These are phyloP conservation scores for Zelopaecilomyces penicillatus DNA, from an alignment of 2,329 filamentous ascomycete genomes.

Conservation along the genomic window DNA sequence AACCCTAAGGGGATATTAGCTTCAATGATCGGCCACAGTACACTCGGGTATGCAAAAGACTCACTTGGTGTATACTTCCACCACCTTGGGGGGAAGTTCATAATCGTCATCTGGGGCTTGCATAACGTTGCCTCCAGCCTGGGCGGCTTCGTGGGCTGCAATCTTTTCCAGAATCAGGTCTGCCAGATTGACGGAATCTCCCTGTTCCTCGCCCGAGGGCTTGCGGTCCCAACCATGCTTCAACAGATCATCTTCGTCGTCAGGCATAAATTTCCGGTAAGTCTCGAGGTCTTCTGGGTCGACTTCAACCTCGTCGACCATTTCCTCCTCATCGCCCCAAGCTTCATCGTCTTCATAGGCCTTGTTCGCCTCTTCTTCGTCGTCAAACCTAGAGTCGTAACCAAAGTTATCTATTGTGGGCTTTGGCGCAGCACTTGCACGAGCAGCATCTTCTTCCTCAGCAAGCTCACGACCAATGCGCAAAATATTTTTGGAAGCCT, in stretches of 20 bases:
- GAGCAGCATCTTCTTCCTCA: constrained; percentile 58
- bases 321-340: constrained; percentile 73
- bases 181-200: constrained; percentile 67
- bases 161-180: constrained; percentile 94
- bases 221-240: constrained; percentile 52
- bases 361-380: constrained; percentile 39
- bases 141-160: constrained; percentile 73
- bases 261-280: constrained; percentile 83
- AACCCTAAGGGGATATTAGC: constrained; percentile 44
- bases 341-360: constrained; percentile 49
- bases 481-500: constrained; percentile 80
- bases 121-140: constrained; percentile 33
- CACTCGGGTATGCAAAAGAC: constrained; percentile 12
- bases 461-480: constrained; percentile 81
- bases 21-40: neutral
- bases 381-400: constrained; percentile 67
- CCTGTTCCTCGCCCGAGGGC: constrained; percentile 37
- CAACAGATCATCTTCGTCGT: constrained; percentile 62
- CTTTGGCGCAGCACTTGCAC: constrained; percentile 29
- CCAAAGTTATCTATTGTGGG: constrained; percentile 53
- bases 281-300: constrained; percentile 82
- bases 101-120: constrained; percentile 67
- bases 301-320: constrained; percentile 65
- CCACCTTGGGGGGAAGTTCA: constrained; percentile 80
- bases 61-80: constrained; percentile 88